Conservation (phyloP, 176 grass and related monocot genomes). For the Alopecurus myosuroides region DNA sequence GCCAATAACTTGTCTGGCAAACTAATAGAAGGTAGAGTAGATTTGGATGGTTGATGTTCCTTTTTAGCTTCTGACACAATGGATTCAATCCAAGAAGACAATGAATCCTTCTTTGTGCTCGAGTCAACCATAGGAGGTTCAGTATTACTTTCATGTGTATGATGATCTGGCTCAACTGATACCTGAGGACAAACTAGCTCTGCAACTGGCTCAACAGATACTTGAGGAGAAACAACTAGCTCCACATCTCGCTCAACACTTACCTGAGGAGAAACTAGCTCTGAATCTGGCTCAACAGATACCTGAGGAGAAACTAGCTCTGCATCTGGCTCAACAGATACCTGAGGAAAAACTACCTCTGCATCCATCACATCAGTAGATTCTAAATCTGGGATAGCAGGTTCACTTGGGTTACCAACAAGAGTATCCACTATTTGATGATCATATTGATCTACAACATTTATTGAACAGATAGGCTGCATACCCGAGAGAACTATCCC, state of each 20-base stretch:
- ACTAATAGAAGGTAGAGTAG: conserved; percentile 13
- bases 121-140: conserved; percentile 18
- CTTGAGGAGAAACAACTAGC: conserved; percentile 20
- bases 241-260: conserved; percentile 7
- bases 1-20: conserved; percentile 28
- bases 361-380: conserved; percentile 20
- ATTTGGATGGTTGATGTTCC: conserved; percentile 33
- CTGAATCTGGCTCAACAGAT: conserved; percentile 13
- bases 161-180: conserved; percentile 19
- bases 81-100: conserved; percentile 31
- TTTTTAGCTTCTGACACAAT: conserved; percentile 44
- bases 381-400: conserved; percentile 25
- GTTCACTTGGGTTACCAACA: conserved; percentile 7
- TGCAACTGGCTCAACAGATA: conserved; percentile 10
- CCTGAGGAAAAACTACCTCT: conserved; percentile 28
- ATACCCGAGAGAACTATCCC: conserved; percentile 13
- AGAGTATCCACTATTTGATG: conserved; percentile 15
- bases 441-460: conserved; percentile 16
- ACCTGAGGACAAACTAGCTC: conserved; percentile 26
- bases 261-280: conserved; percentile 28
- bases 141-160: conserved; percentile 4
- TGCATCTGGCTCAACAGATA: conserved; percentile 16
- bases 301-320: conserved; percentile 27
- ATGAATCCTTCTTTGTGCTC: conserved; percentile 18
- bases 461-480: conserved; percentile 15